phyloP scores from a whole-genome alignment of 768 basidiomycete species.

The Naganishia vishniacii region DNA sequence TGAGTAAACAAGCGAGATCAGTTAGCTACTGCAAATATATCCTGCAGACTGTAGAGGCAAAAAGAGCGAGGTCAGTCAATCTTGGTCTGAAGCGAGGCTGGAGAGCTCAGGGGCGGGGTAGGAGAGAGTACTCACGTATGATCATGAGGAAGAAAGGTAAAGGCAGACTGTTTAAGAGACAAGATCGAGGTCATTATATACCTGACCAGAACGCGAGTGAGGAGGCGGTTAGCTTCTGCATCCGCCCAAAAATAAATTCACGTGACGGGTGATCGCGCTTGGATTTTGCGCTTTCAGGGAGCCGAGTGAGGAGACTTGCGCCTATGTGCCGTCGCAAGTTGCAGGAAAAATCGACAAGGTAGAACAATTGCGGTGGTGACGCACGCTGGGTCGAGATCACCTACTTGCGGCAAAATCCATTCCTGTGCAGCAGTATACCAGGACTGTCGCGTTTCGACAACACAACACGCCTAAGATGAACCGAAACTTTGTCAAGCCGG shows the following conservation, averaged over 20 bases:
- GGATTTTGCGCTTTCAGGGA: background rate
- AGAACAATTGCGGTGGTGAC: constrained; percentile 3
- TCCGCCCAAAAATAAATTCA: constrained; percentile 2
- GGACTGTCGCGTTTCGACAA: background rate
- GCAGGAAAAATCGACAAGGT: constrained; percentile 13
- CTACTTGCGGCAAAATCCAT: too few species aligned
- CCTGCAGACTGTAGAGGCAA: constrained; percentile 30
- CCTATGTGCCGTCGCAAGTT: background rate
- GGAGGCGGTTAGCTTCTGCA: background rate
- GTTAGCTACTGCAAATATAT: constrained; percentile 34
- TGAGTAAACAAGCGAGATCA: constrained; percentile 33
- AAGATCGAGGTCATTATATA: constrained; percentile 8
- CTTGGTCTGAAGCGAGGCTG: background rate
- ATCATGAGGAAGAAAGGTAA: constrained; percentile 26
- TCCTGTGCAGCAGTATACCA: constrained; percentile 17
- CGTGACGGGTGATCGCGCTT: constrained; percentile 15
- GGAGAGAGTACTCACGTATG: constrained; percentile 31
- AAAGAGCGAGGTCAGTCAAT: constrained; percentile 1
- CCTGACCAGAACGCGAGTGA: background rate
- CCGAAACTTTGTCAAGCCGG: constrained; percentile 46
- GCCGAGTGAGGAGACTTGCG: background rate
- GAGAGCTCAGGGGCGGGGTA: constrained; percentile 2
- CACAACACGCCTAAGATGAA: constrained; percentile 35
- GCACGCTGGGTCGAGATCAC: background rate
- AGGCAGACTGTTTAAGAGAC: background rate